Evolutionary conservation across 1,284 basidiomycete genomes (phyloP), one percentile per base, ranked within the genome.

Genomic region (Leccinum subspadiceum): DNA sequence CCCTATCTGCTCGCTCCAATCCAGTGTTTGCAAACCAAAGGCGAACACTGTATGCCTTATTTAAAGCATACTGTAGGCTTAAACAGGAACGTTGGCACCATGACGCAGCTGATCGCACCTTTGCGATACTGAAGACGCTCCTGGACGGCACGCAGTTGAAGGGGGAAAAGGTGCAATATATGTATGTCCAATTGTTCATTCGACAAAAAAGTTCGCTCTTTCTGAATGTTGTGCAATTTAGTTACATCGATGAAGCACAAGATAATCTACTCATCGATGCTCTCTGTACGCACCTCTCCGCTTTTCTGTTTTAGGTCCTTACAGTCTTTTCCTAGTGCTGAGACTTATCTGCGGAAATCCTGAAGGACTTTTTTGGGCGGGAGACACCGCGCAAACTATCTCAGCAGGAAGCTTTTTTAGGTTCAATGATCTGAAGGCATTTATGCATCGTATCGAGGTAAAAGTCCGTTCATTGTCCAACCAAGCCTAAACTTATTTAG

Each of bases 371-470:
- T 90, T 90, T 67, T 92, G 86, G 86, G 89, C 89, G 0, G 90
- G 89, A 0, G 89, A 92, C 66, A 92, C 90, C 0, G 89, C 89
- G 0, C 89, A 92, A 65, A 88, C 89, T 0, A 91, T 92, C 17
- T 84, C 85, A 0, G 79, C 82, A 1, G 89, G 89, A 0, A 89
- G 86, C 59, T 83, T 86, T 0, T 91, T 92, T 66, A 74, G 85
- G 12, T 92, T 92, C 70, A 76, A 87, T 62, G 89, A 90, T 49
- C 68, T 92, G 58, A 91, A 87, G 64, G 80, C 87, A 0, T 86
- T 87, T 65, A 65, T 90, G 26, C 82, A 82, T 60, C 78, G 82
- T 24, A 69, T 84, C 0, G 85, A 90, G 75, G 87, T 84, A 58
- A 29, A 71, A 0, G 6, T 0, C 5, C 6, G 1, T 51, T 56